Conservation (phyloP, 768 basidiomycete genomes). For the Mrakia frigida region DNA sequence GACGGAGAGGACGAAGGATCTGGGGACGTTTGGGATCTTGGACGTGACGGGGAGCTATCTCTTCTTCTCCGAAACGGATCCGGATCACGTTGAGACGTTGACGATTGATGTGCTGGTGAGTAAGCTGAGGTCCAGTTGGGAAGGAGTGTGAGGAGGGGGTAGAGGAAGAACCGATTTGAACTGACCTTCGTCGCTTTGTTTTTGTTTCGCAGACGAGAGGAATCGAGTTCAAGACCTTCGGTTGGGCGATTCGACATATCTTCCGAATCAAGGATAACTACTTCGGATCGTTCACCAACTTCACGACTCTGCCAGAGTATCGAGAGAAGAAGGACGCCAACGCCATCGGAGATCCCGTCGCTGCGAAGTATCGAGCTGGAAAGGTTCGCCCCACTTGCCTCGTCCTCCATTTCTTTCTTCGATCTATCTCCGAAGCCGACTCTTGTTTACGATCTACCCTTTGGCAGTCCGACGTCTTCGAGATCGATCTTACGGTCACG, state of each 20-base stretch:
- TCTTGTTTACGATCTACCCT: background rate
- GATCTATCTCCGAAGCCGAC: background rate
- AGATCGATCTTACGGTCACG: constrained; percentile 60
- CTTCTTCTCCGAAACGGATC: constrained; percentile 61
- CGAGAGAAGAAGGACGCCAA: constrained; percentile 59
- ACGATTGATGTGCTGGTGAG: constrained; percentile 54
- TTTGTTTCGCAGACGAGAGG: constrained; percentile 38
- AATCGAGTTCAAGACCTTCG: constrained; percentile 63
- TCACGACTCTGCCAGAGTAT: constrained; percentile 80
- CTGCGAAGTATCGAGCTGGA: constrained; percentile 70
- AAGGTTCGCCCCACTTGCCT: constrained; percentile 56
- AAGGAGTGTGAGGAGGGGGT: background rate
- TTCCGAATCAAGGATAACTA: constrained; percentile 91
- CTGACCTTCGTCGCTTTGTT: background rate
- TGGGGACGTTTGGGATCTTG: constrained; percentile 59
- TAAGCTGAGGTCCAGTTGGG: background rate
- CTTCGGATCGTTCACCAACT: constrained; percentile 88
- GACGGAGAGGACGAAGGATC: constrained; percentile 55
- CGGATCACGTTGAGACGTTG: constrained; percentile 73
- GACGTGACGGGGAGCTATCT: constrained; percentile 64
- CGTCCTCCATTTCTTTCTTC: background rate
- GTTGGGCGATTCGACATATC: constrained; percentile 83
- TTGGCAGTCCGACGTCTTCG: constrained; percentile 69
- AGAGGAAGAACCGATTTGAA: background rate
- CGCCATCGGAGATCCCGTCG: constrained; percentile 73